These are phyloP conservation scores for Sorghum bicolor DNA, from an alignment of 176 grass and related monocot species.

Conservation along the genomic window DNA sequence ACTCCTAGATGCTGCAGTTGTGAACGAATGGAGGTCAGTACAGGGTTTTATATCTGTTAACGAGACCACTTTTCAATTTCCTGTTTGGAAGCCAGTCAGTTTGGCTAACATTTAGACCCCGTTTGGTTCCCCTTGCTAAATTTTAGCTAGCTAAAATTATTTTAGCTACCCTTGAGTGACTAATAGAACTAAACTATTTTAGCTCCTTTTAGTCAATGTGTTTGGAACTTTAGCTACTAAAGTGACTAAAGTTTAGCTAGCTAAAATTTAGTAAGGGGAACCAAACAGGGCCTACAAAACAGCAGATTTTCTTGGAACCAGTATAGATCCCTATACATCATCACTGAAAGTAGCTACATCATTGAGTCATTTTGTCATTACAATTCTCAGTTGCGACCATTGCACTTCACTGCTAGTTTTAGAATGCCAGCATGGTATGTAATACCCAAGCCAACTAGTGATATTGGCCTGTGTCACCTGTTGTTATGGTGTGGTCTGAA, in stretches of 20 bases:
- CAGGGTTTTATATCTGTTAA: conserved; percentile 14
- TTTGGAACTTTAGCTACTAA: no score
- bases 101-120: background rate
- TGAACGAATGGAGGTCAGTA: conserved; percentile 91
- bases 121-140: no score
- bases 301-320: background rate
- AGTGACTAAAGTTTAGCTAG: no score
- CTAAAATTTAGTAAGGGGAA: no score
- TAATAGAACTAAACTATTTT: no score
- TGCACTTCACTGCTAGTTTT: conserved; percentile 7
- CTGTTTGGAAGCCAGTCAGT: background rate
- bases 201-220: no score
- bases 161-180: no score
- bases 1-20: conserved; percentile 97
- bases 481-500: background rate
- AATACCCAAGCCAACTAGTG: background rate
- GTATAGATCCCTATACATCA: background rate
- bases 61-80: conserved; percentile 1
- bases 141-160: no score
- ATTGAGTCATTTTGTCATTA: background rate
- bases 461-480: background rate
- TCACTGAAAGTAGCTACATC: background rate
- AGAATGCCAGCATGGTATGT: background rate
- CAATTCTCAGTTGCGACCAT: background rate
- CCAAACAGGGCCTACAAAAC: no score